A percentile compares a stretch with the other conserved stretches of the same genome.
Conservation (phyloP, 1,284 basidiomycete genomes). For the Apiotrichum sp. region DNA sequence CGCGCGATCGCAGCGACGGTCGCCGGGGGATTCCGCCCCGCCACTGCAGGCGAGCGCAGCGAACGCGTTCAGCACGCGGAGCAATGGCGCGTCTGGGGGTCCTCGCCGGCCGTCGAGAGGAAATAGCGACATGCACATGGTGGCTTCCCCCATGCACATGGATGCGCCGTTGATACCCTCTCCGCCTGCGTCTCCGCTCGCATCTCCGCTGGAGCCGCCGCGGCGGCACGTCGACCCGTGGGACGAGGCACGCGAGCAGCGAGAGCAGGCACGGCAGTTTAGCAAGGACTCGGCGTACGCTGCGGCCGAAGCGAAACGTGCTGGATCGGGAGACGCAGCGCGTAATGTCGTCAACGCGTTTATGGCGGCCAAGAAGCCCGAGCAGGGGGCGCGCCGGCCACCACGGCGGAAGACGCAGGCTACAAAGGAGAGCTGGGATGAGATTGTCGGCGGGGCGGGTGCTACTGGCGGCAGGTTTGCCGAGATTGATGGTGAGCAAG, state of each 20-base stretch:
- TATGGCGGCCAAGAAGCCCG: slow-evolving; percentile 23
- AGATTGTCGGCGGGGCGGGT: slow-evolving; percentile 14
- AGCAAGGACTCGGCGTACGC: slow-evolving; percentile 21
- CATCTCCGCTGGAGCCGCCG: neutral
- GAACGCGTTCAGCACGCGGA: neutral
- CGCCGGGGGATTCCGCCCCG: neutral
- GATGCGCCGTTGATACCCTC: neutral
- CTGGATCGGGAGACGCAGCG: slow-evolving; percentile 18
- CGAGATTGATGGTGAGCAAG: slow-evolving; percentile 41
- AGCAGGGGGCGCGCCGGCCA: slow-evolving; percentile 3
- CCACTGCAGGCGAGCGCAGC: neutral
- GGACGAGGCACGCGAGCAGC: slow-evolving; percentile 33
- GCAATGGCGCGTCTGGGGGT: neutral
- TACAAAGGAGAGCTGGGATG: slow-evolving; percentile 25
- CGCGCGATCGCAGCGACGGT: neutral
- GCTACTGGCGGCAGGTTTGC: slow-evolving; percentile 36
- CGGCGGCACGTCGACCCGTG: slow-evolving; percentile 28
- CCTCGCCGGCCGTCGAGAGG: neutral
- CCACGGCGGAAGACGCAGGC: slow-evolving; percentile 10
- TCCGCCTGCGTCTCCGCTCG: neutral
- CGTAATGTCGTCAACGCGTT: slow-evolving; percentile 41
- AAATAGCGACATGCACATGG: neutral
- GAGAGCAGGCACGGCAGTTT: slow-evolving; percentile 29
- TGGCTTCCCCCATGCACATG: neutral
- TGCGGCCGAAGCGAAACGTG: slow-evolving; percentile 4